These are phyloP conservation scores for Stachybotrys elegans DNA, from an alignment of 2,329 filamentous ascomycete species.

Conservation along the genomic window DNA sequence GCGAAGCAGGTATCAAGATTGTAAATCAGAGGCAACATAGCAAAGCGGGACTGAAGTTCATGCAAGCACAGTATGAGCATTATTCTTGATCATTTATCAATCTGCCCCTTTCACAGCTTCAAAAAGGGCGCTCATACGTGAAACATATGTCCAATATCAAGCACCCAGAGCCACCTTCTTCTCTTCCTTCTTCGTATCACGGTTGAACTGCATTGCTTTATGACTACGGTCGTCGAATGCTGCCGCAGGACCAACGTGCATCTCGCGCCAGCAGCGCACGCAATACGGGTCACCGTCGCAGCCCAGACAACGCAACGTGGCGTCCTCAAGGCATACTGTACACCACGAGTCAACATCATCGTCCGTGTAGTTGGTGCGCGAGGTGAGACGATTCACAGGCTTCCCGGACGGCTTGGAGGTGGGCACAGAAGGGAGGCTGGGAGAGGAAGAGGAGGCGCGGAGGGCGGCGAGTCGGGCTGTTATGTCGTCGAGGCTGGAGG, in stretches of 20 bases:
- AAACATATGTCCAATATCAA: slow-evolving; percentile 12
- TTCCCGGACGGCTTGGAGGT: slow-evolving; percentile 41
- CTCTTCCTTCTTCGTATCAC: slow-evolving; percentile 25
- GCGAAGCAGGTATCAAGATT: no score
- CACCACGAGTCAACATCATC: slow-evolving; percentile 74
- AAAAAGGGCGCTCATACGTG: no score
- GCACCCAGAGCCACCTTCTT: slow-evolving; percentile 32
- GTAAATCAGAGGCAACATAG: no score
- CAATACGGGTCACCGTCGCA: slow-evolving; percentile 74
- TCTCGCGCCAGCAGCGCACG: slow-evolving; percentile 72
- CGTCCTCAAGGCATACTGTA: slow-evolving; percentile 76
- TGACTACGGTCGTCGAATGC: slow-evolving; percentile 68
- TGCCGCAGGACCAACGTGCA: slow-evolving; percentile 65
- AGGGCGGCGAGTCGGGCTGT: slow-evolving; percentile 49
- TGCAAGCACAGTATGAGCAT: neutral
- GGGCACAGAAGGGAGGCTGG: slow-evolving; percentile 45
- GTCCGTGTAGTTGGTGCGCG: slow-evolving; percentile 50
- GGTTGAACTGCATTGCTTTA: slow-evolving; percentile 56
- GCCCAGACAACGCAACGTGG: slow-evolving; percentile 64
- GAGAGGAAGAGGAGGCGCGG: slow-evolving; percentile 22
- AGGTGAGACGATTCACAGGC: slow-evolving; percentile 31
- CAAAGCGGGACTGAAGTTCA: no score
- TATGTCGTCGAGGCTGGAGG: slow-evolving; percentile 36
- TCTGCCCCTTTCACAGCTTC: no score
- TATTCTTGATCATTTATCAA: neutral